Evolutionary conservation across 2,329 filamentous ascomycete species (phyloP).

Genomic region (Pseudogymnoascus verrucosus): DNA sequence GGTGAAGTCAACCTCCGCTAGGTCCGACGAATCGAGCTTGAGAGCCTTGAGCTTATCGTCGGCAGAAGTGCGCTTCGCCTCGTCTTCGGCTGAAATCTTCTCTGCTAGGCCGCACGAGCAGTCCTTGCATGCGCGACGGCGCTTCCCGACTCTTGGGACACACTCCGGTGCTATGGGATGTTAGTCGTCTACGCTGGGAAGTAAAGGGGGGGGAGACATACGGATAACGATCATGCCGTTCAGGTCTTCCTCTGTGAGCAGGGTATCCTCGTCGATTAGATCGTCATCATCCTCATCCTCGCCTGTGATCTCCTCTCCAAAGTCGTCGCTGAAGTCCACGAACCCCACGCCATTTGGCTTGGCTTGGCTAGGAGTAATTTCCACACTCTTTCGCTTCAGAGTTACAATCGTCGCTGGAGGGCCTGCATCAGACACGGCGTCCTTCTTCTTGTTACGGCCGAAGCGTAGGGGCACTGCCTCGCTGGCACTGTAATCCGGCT

Average conservation of each 20-base stretch:
- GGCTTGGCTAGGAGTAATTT: slow-evolving; percentile 15
- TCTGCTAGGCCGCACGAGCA: slow-evolving; percentile 91
- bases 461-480: slow-evolving; percentile 46
- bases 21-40: slow-evolving; percentile 67
- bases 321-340: slow-evolving; percentile 59
- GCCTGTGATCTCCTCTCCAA: slow-evolving; percentile 42
- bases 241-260: slow-evolving; percentile 80
- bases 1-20: slow-evolving; percentile 91
- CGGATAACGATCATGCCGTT: slow-evolving; percentile 70
- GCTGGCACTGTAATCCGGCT: slow-evolving; percentile 47
- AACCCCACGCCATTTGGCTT: slow-evolving; percentile 55
- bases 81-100: slow-evolving; percentile 78
- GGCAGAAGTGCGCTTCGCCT: slow-evolving; percentile 54
- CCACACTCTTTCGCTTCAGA: slow-evolving; percentile 23
- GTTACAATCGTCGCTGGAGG: slow-evolving; percentile 28
- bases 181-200: slow-evolving; percentile 10
- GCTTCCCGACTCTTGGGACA: slow-evolving; percentile 76
- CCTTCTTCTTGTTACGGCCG: slow-evolving; percentile 50
- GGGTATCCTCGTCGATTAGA: slow-evolving; percentile 80
- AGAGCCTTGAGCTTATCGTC: slow-evolving; percentile 57
- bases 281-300: slow-evolving; percentile 65
- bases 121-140: slow-evolving; percentile 92
- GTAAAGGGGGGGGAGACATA: slow-evolving; percentile 41
- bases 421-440: slow-evolving; percentile 13
- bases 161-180: slow-evolving; percentile 64